Base-by-base conservation (phyloP, 108 stramenopile species). In the Mediolabrus comicus region DNA sequence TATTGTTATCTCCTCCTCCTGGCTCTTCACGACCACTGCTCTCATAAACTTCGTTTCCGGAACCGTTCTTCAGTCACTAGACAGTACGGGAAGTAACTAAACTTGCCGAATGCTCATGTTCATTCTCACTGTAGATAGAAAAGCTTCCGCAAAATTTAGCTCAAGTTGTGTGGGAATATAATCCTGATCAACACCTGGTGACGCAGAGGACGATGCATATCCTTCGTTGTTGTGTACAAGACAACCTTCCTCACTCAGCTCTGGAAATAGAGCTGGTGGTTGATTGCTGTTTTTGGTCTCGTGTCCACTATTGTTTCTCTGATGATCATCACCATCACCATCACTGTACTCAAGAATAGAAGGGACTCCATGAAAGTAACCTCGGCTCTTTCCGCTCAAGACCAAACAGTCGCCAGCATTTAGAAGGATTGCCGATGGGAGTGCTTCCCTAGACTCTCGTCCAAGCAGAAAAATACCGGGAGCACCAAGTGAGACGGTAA, bases 401-500 rank as follows among this genome's bases (percentile, higher is more conserved):
- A 72, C 52, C 67, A 80, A 69, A 51, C 71, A 72, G 63, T 80
- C 79, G 16, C 79, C 79, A 38, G 72, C 67, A 33, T 62, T 39
- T 62, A 80, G 52, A 35, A 80, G 62, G 53, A 80, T 80, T 14
- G 67, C 79, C 14, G 67, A 65, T 24, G 72, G 79, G 6, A 59
- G 9, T 28, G 14, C 52, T 49, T 62, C 39, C 24, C 72, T 68
- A 1, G 79, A 65, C 28, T 30, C 52, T 32, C 79, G 71, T 31
- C 72, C 79, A 19, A 80, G 79, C 26, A 73, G 55, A 49, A 80
- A 80, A 14, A 80, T 68, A 39, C 62, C 79, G 17, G 79, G 72
- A 5, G 79, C 79, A 3, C 79, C 72, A 31, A 80, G 72, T 43
- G 79, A 80, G 29, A 80, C 57, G n/a, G 79, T 80, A 10, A 80